phyloP scores from a whole-genome alignment of 208 protist genomes.

The Wallacemonas sp. region DNA sequence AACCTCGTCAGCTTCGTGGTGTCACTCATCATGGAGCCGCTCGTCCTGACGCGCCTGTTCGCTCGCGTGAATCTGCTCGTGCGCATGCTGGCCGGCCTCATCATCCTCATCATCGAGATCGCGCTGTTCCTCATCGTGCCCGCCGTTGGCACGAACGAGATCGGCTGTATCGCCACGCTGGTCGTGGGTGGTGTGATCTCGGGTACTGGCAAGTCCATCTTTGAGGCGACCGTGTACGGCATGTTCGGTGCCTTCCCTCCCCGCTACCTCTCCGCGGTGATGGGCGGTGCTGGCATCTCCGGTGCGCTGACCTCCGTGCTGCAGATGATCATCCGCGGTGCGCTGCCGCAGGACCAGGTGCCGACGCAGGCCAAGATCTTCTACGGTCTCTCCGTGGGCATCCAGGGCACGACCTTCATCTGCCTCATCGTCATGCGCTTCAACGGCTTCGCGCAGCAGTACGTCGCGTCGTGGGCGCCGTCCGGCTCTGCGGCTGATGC shows the following conservation, averaged over 20 bases:
- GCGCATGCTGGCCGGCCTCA: conserved; percentile 42
- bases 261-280: conserved; percentile 56
- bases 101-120: conserved; percentile 52
- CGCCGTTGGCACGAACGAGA: conserved; percentile 30
- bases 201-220: conserved; percentile 62
- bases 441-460: conserved; percentile 42
- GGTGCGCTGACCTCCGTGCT: conserved; percentile 47
- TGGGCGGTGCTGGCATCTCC: conserved; percentile 58
- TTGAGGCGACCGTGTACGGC: conserved; percentile 75
- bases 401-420: conserved; percentile 38
- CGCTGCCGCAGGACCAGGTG: conserved; percentile 34
- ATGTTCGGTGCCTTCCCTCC: conserved; percentile 60
- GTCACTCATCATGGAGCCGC: conserved; percentile 51
- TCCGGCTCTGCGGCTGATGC: background rate
- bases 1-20: conserved; percentile 41
- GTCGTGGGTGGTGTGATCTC: conserved; percentile 35
- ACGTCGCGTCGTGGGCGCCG: conserved; percentile 27
- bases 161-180: conserved; percentile 46
- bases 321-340: conserved; percentile 58
- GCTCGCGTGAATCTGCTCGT: conserved; percentile 37
- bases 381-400: conserved; percentile 51
- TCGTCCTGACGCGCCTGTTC: conserved; percentile 47
- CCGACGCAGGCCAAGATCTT: conserved; percentile 49
- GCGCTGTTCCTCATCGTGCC: conserved; percentile 55
- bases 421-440: conserved; percentile 40